Evolutionary conservation across 306 rosid species (phyloP).

Genomic region (barrel medic (Medicago truncatula)): MtrunA17r5.0-ANR NC_053045.1:31857501-31858000

Average conservation of each 20-base stretch:
- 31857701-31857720: no score
- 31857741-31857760: background rate
- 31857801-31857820: background rate
- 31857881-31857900: constrained; percentile 52
- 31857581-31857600: no score
- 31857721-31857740: background rate
- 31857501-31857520: no score
- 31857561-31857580: no score
- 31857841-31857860: constrained; percentile 38
- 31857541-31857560: no score
- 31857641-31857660: no score
- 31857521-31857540: no score
- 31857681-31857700: no score
- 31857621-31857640: no score
- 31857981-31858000: constrained; percentile 56
- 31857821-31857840: background rate
- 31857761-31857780: background rate
- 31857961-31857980: background rate
- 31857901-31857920: constrained; percentile 56
- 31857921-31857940: constrained; percentile 29
- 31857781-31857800: constrained; percentile 27
- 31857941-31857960: background rate
- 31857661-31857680: no score
- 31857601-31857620: no score
- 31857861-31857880: constrained; percentile 73